These are phyloP conservation scores for Phytophthora lateralis DNA, from an alignment of 352 stramenopile species.

Conservation along the genomic window DNA sequence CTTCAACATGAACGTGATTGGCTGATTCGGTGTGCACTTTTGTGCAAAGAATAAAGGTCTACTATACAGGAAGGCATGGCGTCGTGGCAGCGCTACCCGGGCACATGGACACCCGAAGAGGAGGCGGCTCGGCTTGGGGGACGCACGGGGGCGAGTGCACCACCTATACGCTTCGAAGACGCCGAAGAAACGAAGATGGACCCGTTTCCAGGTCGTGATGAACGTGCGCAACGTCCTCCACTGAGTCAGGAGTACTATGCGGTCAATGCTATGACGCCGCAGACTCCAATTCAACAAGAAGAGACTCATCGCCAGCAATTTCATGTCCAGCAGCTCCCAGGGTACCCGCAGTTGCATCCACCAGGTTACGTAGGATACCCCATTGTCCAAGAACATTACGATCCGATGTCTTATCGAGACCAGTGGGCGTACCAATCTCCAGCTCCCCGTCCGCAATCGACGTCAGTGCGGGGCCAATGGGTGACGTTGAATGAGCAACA, in stretches of 20 bases:
- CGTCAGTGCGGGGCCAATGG: constrained; percentile 19
- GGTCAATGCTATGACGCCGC: not conserved
- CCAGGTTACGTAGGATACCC: constrained; percentile 11
- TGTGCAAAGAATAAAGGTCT: not conserved
- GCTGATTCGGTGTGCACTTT: too few relatives aligned
- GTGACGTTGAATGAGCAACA: constrained; percentile 11
- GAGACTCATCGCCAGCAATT: constrained; percentile 7
- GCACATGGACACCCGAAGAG: constrained; percentile 5
- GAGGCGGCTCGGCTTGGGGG: constrained; percentile 2
- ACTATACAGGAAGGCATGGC: constrained; percentile 8
- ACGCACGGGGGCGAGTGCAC: constrained; percentile 15
- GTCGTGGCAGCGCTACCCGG: constrained; percentile 28
- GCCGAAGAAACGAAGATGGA: constrained; percentile 9
- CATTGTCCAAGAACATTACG: not conserved
- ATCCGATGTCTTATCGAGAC: constrained; percentile 4
- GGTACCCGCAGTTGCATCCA: constrained; percentile 5
- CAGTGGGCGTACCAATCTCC: constrained; percentile 11
- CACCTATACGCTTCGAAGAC: not conserved
- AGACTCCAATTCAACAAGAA: constrained; percentile 5
- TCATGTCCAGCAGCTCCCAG: not conserved
- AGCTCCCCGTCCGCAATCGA: constrained; percentile 10
- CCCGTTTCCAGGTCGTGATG: constrained; percentile 2
- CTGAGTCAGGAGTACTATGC: not conserved
- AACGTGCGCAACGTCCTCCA: constrained; percentile 15
- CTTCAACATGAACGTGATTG: constrained; percentile 9